These are phyloP conservation scores for Juncus effusus DNA, from an alignment of 176 grass and related monocot genomes.

Conservation along the genomic window DNA sequence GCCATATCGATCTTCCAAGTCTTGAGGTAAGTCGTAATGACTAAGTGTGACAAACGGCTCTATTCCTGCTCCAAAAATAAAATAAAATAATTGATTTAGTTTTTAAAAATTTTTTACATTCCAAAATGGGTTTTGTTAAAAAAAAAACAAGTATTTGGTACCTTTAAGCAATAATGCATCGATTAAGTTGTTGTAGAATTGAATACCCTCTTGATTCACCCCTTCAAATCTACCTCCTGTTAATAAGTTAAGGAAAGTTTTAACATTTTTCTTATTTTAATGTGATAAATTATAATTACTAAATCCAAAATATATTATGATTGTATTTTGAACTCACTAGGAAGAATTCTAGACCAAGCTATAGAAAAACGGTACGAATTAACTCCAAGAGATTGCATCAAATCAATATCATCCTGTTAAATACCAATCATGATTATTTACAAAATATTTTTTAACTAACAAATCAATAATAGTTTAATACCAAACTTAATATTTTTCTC, in stretches of 20 bases:
- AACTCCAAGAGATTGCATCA: constrained; percentile 43
- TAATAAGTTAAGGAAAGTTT: neutral
- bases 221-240: constrained; percentile 51
- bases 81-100: neutral
- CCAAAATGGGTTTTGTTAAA: neutral
- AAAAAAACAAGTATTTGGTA: constrained; percentile 8
- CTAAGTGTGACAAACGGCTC: constrained; percentile 68
- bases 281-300: neutral
- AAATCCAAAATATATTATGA: constrained; percentile 2
- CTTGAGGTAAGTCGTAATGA: constrained; percentile 59
- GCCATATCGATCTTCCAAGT: constrained; percentile 56
- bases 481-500: neutral
- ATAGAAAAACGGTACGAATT: constrained; percentile 70
- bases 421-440: neutral
- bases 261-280: neutral
- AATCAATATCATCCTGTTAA: constrained; percentile 49
- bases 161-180: constrained; percentile 53
- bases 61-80: constrained; percentile 37
- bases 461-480: no score
- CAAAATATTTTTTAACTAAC: no score
- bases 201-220: constrained; percentile 38
- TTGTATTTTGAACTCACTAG: constrained; percentile 35
- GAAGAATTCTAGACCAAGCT: constrained; percentile 66
- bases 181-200: constrained; percentile 61
- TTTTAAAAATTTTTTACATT: neutral